Evolutionary conservation across 108 stramenopile genomes (phyloP), one percentile per base, ranked within the genome.

Genomic region (Chaetoceros muelleri): DNA sequence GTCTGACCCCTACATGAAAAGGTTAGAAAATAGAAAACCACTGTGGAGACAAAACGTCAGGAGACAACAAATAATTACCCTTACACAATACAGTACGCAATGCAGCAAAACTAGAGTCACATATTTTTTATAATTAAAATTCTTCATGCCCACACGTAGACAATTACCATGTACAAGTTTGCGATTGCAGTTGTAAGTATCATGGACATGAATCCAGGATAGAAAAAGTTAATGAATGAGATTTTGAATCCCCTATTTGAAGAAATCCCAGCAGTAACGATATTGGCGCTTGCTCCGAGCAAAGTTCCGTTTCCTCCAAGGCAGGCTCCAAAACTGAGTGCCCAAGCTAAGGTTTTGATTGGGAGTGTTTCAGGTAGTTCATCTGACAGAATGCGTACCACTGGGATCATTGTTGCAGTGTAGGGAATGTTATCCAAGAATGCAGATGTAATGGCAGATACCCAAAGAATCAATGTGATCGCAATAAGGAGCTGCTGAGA

Each of bases 371-470:
- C 64, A 22, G 61, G 70, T 24, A 74, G 44, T 31, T 75, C 67
- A 46, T 74, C 66, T 0, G 74, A 53, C 1, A 82, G 44, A 53
- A 76, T 72, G 28, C 46, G 28, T 10, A 82, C 53, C 10, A 82
- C 70, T 10, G 81, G 81, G 24, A 82, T 75, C 81, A 82, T 79
- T 0, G 81, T 82, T 0, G 81, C 78, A 48, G 81, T 82, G 72
- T 76, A 82, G 8, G 78, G 77, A 46, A 75, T 76, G 61, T 78
- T 75, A 31, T 79, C 77, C 27, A 79, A 58, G 47, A 79, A 79
- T 3, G 73, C 70, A 21, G 73, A 74, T 16, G 77, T 72, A 58
- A 82, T 71, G 16, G 77, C 77, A 57, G 69, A 71, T 23, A 82
- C 74, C 79, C 79, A 80, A 18, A 76, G 24, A 55, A 82, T 64